Evolutionary conservation across 1,284 basidiomycete genomes (phyloP).

Genomic region (Anthracocystis walkeri): DNA sequence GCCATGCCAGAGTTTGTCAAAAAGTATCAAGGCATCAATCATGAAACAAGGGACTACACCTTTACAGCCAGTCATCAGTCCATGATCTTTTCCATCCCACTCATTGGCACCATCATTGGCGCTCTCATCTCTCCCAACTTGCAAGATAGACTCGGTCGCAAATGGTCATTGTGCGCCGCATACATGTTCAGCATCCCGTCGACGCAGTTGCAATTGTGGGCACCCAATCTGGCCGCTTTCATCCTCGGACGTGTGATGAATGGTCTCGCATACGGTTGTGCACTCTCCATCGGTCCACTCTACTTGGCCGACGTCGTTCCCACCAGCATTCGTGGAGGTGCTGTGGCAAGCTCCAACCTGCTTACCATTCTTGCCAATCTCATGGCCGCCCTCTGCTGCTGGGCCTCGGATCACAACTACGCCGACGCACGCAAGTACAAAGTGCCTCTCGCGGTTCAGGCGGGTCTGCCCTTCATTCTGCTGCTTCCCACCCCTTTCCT

Average conservation of each 20-base stretch:
- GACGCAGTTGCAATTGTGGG: slow-evolving; percentile 58
- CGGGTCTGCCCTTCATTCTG: slow-evolving; percentile 44
- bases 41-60: slow-evolving; percentile 43
- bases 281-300: slow-evolving; percentile 54
- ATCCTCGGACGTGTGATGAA: slow-evolving; percentile 60
- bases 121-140: slow-evolving; percentile 47
- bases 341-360: slow-evolving; percentile 54
- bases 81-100: slow-evolving; percentile 58
- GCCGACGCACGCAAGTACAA: slow-evolving; percentile 38
- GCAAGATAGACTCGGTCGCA: slow-evolving; percentile 54
- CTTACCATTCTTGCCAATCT: slow-evolving; percentile 55
- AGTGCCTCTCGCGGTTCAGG: slow-evolving; percentile 55
- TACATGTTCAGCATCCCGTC: slow-evolving; percentile 57
- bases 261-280: slow-evolving; percentile 54
- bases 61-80: slow-evolving; percentile 57
- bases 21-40: slow-evolving; percentile 55
- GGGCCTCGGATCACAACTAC: slow-evolving; percentile 41
- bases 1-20: slow-evolving; percentile 56
- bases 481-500: slow-evolving; percentile 45
- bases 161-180: slow-evolving; percentile 51
- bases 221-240: slow-evolving; percentile 57
- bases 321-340: slow-evolving; percentile 53
- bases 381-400: slow-evolving; percentile 54
- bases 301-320: slow-evolving; percentile 59
- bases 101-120: slow-evolving; percentile 57